These are phyloP conservation scores for Irpex sp. DNA, from an alignment of 1,284 basidiomycete genomes.

Conservation along the genomic window DNA sequence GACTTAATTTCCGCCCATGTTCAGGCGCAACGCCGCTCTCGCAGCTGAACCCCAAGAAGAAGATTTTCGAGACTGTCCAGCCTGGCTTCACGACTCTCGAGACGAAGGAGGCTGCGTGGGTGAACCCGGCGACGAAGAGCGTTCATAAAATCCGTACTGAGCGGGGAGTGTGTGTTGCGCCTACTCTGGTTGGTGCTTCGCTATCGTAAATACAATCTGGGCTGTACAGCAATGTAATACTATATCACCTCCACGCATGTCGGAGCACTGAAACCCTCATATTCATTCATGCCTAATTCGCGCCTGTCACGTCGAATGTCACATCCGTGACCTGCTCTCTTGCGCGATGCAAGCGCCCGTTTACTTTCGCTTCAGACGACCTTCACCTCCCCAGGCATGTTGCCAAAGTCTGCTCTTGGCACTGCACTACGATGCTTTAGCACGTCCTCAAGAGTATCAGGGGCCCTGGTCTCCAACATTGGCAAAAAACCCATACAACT, in stretches of 20 bases:
- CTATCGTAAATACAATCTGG: slow-evolving; percentile 57
- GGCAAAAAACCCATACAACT: slow-evolving; percentile 77
- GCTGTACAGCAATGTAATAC: not conserved
- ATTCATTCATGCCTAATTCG: not conserved
- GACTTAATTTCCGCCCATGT: not conserved
- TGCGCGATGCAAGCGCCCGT: not conserved
- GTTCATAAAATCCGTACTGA: slow-evolving; percentile 85
- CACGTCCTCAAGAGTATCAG: slow-evolving; percentile 18
- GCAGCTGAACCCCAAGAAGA: slow-evolving; percentile 95
- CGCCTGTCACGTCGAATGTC: not conserved
- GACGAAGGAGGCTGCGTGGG: slow-evolving; percentile 85
- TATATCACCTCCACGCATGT: not conserved
- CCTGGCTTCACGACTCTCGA: slow-evolving; percentile 91
- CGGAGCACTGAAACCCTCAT: not conserved
- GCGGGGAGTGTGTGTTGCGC: slow-evolving; percentile 79
- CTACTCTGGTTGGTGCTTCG: slow-evolving; percentile 81
- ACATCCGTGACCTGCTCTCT: not conserved
- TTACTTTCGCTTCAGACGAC: not conserved
- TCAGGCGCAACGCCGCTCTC: slow-evolving; percentile 68
- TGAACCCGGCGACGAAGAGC: slow-evolving; percentile 79
- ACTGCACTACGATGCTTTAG: slow-evolving; percentile 25
- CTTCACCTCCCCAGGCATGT: slow-evolving; percentile 23
- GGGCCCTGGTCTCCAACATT: slow-evolving; percentile 63
- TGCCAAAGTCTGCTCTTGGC: slow-evolving; percentile 22
- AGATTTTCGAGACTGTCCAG: slow-evolving; percentile 94